Evolutionary conservation across 495 filamentous ascomycete species (phyloP).

Genomic region (Trichodelitschia bisporula): DNA sequence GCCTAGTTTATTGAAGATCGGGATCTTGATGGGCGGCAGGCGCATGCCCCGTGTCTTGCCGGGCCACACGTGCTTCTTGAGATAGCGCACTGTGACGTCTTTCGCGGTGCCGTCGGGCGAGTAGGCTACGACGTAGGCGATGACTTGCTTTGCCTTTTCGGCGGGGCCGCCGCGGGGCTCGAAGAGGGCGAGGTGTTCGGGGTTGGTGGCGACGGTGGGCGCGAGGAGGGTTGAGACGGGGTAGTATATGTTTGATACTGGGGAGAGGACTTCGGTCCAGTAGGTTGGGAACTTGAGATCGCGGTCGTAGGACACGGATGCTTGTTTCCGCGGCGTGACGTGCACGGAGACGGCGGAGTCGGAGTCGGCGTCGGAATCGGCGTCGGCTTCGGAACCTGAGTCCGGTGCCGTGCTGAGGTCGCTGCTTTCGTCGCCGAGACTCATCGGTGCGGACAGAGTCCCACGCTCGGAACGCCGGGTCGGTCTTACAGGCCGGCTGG

Average conservation of each 20-base stretch:
- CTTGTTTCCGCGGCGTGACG: background rate
- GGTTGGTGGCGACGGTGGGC: slow-evolving; percentile 35
- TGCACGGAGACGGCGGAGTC: too few species aligned
- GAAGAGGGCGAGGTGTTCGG: slow-evolving; percentile 48
- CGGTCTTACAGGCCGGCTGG: too few species aligned
- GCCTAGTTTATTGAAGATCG: slow-evolving; percentile 44
- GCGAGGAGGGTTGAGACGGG: slow-evolving; percentile 53
- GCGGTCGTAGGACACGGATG: slow-evolving; percentile 23
- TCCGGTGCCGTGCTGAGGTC: slow-evolving; percentile 7
- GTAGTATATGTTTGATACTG: slow-evolving; percentile 50
- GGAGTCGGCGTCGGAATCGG: too few species aligned
- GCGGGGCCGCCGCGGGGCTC: slow-evolving; percentile 64
- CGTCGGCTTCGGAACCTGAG: slow-evolving; percentile 3
- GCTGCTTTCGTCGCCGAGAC: slow-evolving; percentile 15
- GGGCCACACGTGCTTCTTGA: slow-evolving; percentile 60
- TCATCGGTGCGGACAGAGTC: slow-evolving; percentile 11
- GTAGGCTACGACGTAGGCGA: slow-evolving; percentile 76
- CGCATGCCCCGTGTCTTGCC: slow-evolving; percentile 79
- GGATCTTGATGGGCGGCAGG: slow-evolving; percentile 49
- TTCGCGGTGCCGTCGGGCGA: slow-evolving; percentile 73
- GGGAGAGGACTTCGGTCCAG: slow-evolving; percentile 77
- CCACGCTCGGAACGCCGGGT: slow-evolving; percentile 4
- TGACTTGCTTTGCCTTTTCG: slow-evolving; percentile 67
- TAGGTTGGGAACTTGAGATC: slow-evolving; percentile 70
- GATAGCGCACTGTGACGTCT: slow-evolving; percentile 82